These are phyloP conservation scores for Solidago caesia DNA, from an alignment of 129 eudicot genomes.

Conservation along the genomic window DNA sequence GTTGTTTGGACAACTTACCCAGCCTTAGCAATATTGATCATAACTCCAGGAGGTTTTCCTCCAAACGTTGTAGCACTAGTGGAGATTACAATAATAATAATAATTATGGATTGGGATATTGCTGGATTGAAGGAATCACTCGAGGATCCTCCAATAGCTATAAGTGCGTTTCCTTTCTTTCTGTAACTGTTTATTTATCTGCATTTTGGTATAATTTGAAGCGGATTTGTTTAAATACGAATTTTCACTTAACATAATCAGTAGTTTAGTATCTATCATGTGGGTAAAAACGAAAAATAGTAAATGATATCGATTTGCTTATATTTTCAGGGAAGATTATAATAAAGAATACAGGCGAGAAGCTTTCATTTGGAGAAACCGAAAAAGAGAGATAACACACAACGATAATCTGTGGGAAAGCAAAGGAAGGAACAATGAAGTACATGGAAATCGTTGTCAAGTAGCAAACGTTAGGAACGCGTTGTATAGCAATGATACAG, in stretches of 20 bases:
- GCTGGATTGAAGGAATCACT: slow-evolving; percentile 69
- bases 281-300: not conserved
- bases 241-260: not conserved
- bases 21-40: slow-evolving; percentile 69
- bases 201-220: not conserved
- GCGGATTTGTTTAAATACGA: not conserved
- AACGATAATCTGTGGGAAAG: slow-evolving; percentile 45
- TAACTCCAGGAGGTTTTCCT: slow-evolving; percentile 58
- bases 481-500: slow-evolving; percentile 45
- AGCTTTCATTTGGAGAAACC: slow-evolving; percentile 47
- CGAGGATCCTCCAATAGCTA: slow-evolving; percentile 72
- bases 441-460: slow-evolving; percentile 34
- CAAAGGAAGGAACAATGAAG: slow-evolving; percentile 44
- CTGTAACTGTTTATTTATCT: not conserved
- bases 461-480: slow-evolving; percentile 33
- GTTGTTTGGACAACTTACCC: slow-evolving; percentile 75
- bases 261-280: not conserved
- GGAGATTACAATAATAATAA: slow-evolving; percentile 36
- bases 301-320: not conserved
- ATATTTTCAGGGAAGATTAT: slow-evolving; percentile 57
- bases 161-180: slow-evolving; percentile 45
- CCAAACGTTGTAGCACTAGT: slow-evolving; percentile 78
- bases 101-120: slow-evolving; percentile 57
- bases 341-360: slow-evolving; percentile 48
- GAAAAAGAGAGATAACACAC: slow-evolving; percentile 43